A percentile compares a stretch with the other conserved stretches of the same genome.
These are phyloP conservation scores for Schizosaccharomyces octosporus DNA, from an alignment of 805 yeast genomes.

Conservation along the genomic window DNA sequence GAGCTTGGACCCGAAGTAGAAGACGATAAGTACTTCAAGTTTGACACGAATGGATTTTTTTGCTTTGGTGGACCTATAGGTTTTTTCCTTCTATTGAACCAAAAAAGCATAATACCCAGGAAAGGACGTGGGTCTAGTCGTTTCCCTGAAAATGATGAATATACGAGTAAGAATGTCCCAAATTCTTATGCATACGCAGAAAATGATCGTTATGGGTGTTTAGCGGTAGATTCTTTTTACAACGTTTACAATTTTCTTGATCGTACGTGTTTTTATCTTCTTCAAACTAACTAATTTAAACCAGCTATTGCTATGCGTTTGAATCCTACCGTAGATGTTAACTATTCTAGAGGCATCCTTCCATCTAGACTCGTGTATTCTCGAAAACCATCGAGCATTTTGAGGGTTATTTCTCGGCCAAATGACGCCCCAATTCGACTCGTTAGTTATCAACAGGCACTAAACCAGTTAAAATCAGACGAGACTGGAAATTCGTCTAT, in stretches of 20 bases:
- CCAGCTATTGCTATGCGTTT: conserved; percentile 53
- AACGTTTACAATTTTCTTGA: conserved; percentile 77
- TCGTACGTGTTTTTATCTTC: conserved; percentile 12
- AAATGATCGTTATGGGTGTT: conserved; percentile 22
- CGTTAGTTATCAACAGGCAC: background rate
- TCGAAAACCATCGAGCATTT: background rate
- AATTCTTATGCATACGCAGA: conserved; percentile 13
- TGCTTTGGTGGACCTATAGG: conserved; percentile 76
- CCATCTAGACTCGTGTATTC: conserved; percentile 6
- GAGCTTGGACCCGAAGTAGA: conserved; percentile 3
- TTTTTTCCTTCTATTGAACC: conserved; percentile 25
- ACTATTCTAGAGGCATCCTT: conserved; percentile 10
- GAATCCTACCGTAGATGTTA: conserved; percentile 48
- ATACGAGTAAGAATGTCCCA: background rate
- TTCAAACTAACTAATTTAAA: background rate
- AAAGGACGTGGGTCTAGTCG: conserved; percentile 1
- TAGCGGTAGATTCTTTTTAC: conserved; percentile 46
- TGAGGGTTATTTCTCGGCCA: background rate
- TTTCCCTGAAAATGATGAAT: background rate
- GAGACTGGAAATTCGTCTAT: background rate
- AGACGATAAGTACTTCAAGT: conserved; percentile 26
- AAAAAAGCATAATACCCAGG: conserved; percentile 12
- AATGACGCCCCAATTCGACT: background rate
- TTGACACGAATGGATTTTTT: conserved; percentile 51
- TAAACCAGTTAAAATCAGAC: background rate